Conservation (phyloP, 768 basidiomycete genomes). For the Xerocomellus amylosporus region DNA sequence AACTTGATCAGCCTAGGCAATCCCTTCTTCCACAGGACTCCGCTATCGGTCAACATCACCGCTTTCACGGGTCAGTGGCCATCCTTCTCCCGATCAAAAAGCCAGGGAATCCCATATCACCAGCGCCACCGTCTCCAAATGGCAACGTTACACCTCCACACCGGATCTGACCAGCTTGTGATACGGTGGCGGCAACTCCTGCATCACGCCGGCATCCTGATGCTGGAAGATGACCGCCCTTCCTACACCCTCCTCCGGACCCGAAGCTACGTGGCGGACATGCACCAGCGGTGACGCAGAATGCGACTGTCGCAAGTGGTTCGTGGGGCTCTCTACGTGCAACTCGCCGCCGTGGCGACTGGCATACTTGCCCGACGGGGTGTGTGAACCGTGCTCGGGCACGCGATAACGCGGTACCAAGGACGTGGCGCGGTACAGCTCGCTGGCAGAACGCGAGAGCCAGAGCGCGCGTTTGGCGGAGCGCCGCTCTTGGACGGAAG, state of each 20-base stretch:
- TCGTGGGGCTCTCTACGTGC: background rate
- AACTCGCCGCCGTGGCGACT: background rate
- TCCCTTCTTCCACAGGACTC: background rate
- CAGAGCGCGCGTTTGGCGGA: conserved; percentile 10
- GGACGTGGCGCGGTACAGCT: conserved; percentile 15
- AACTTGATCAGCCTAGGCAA: background rate
- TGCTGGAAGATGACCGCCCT: conserved; percentile 14
- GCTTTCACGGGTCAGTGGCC: background rate
- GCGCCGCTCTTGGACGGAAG: conserved; percentile 3
- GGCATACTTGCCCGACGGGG: background rate
- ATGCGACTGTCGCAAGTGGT: conserved; percentile 21
- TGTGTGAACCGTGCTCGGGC: background rate
- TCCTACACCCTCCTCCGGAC: background rate
- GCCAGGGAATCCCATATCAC: background rate
- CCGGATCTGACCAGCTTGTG: conserved; percentile 9
- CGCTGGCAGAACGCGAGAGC: conserved; percentile 25
- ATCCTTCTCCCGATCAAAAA: background rate
- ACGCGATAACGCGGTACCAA: background rate
- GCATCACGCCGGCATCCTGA: conserved; percentile 15
- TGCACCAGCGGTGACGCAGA: conserved; percentile 17
- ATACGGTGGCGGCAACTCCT: conserved; percentile 30
- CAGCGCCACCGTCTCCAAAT: background rate
- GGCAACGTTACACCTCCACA: background rate
- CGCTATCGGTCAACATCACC: background rate
- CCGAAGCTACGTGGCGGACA: background rate